Conservation (phyloP, 192 early-diverging fungal genomes). For the Umbelopsis vinacea region DNA sequence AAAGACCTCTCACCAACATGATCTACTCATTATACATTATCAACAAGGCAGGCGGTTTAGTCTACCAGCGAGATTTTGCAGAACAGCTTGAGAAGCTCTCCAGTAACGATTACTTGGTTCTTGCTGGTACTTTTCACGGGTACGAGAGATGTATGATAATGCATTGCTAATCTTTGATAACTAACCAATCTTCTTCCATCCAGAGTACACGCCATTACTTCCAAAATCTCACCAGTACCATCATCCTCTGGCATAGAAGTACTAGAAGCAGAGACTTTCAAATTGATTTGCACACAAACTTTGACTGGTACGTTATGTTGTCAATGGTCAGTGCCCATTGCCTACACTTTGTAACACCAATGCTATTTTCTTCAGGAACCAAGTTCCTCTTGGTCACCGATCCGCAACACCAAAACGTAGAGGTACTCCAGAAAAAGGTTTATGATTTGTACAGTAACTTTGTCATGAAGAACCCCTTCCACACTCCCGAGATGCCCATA, state of each 20-base stretch:
- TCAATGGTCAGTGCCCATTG: background rate
- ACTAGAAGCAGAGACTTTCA: constrained; percentile 90
- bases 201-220: constrained; percentile 95
- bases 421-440: constrained; percentile 65
- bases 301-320: constrained; percentile 69
- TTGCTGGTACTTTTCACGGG: constrained; percentile 98
- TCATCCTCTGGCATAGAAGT: constrained; percentile 88
- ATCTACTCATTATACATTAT: constrained; percentile 84
- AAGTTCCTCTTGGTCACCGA: constrained; percentile 95
- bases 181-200: constrained; percentile 32
- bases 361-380: constrained; percentile 61
- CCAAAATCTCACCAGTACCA: constrained; percentile 86
- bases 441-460: constrained; percentile 95
- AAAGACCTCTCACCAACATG: constrained; percentile 46
- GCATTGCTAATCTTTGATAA: background rate
- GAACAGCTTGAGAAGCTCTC: constrained; percentile 82
- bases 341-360: background rate
- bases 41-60: constrained; percentile 91
- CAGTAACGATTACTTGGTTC: constrained; percentile 95
- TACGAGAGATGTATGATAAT: constrained; percentile 33
- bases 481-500: constrained; percentile 98
- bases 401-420: constrained; percentile 71
- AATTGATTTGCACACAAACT: constrained; percentile 92
- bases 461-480: constrained; percentile 99
- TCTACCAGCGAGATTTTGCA: constrained; percentile 91